phyloP scores from a whole-genome alignment of 73 alveolate species.

The Paramecium primaurelia region DNA sequence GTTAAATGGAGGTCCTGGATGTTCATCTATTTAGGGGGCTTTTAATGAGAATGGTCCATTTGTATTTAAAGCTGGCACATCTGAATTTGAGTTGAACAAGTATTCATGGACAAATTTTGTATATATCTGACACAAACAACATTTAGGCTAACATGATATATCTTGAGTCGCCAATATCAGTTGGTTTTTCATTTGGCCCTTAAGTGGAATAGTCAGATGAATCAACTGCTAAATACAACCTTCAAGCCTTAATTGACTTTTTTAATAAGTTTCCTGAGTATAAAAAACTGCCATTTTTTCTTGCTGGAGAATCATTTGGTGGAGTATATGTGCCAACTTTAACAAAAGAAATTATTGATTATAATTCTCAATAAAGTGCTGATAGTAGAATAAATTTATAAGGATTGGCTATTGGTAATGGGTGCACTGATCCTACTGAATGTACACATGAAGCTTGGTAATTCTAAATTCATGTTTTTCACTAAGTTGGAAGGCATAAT shows the following conservation, averaged over 20 bases:
- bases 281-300: constrained; percentile 59
- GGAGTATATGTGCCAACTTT: constrained; percentile 77
- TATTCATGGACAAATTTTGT: constrained; percentile 88
- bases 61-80: constrained; percentile 48
- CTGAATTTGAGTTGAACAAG: background rate
- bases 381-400: background rate
- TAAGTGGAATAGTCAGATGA: constrained; percentile 63
- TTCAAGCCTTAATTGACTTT: constrained; percentile 66
- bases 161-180: constrained; percentile 98
- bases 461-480: background rate
- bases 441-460: background rate
- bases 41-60: constrained; percentile 92
- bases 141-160: constrained; percentile 84
- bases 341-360: constrained; percentile 23
- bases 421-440: constrained; percentile 26
- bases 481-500: background rate
- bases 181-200: constrained; percentile 82
- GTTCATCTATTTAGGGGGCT: constrained; percentile 83
- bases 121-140: background rate
- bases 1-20: constrained; percentile 97
- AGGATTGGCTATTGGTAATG: constrained; percentile 58
- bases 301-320: constrained; percentile 89
- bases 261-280: constrained; percentile 68
- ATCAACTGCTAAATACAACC: constrained; percentile 69
- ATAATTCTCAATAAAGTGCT: background rate